Percentiles rank a stretch among this genome's conserved stretches.
Conservation (phyloP, 2,329 filamentous ascomycete genomes). For the Ophiostoma sp. region DNA sequence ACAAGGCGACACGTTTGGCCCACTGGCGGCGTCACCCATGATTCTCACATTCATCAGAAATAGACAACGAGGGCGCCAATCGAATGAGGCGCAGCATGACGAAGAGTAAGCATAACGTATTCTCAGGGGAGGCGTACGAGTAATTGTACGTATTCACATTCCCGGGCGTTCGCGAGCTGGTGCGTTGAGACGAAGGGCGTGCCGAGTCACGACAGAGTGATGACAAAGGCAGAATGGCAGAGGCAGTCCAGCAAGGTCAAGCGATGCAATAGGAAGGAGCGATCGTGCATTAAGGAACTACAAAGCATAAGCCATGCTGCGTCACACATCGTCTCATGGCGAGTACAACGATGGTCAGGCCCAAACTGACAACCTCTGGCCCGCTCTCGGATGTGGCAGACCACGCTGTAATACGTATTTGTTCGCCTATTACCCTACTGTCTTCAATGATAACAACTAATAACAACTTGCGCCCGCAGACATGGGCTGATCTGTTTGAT, state of each 20-base stretch:
- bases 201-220: no score
- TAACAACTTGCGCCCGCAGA: neutral
- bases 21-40: constrained; percentile 2
- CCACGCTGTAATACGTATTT: no score
- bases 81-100: neutral
- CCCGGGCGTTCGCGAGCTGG: no score
- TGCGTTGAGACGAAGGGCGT: no score
- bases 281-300: neutral
- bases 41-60: neutral
- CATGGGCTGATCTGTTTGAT: neutral
- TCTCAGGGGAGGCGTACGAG: no score
- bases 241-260: neutral
- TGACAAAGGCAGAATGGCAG: neutral
- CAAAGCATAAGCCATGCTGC: neutral
- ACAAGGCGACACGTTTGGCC: neutral
- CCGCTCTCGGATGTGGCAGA: neutral
- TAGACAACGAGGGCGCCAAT: neutral
- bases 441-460: neutral
- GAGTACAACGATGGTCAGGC: no score
- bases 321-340: neutral
- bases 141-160: no score
- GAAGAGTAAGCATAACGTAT: neutral
- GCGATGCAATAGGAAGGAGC: neutral
- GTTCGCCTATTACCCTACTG: no score
- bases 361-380: no score